Evolutionary conservation across 2,329 filamentous ascomycete species (phyloP).

Genomic region (Exophiala xenobiotica): DNA sequence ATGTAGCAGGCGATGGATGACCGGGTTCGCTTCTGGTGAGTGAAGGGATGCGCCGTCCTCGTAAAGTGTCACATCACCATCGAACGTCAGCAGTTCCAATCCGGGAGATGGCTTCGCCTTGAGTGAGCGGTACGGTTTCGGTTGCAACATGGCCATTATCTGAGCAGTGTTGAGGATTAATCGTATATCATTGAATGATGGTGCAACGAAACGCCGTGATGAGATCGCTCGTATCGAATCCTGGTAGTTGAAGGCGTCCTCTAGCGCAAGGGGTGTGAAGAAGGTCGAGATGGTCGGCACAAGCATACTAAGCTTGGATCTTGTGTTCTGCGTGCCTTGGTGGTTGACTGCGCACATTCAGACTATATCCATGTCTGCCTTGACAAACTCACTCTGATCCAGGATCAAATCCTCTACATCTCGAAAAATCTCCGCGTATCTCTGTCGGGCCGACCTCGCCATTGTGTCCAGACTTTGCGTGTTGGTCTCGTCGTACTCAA

Average conservation of each 20-base stretch:
- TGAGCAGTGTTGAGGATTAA: conserved; percentile 93
- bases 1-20: conserved; percentile 67
- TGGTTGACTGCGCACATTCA: conserved; percentile 23
- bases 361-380: background rate
- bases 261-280: conserved; percentile 83
- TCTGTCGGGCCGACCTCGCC: conserved; percentile 75
- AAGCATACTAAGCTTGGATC: conserved; percentile 88
- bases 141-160: conserved; percentile 79
- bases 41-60: conserved; percentile 77
- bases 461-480: conserved; percentile 59
- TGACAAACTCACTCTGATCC: conserved; percentile 69
- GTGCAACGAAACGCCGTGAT: conserved; percentile 85
- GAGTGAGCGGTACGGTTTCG: conserved; percentile 22
- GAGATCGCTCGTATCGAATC: conserved; percentile 84
- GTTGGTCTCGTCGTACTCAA: conserved; percentile 66
- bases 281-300: conserved; percentile 91
- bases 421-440: conserved; percentile 92
- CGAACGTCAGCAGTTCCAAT: conserved; percentile 87
- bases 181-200: conserved; percentile 94
- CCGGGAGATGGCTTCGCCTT: conserved; percentile 51
- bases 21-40: conserved; percentile 66
- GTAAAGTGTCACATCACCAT: conserved; percentile 96
- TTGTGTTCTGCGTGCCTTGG: conserved; percentile 36
- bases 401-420: conserved; percentile 91
- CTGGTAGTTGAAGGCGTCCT: conserved; percentile 88